phyloP scores from a whole-genome alignment of 345 rosid species.

The Populus davidiana region DNA sequence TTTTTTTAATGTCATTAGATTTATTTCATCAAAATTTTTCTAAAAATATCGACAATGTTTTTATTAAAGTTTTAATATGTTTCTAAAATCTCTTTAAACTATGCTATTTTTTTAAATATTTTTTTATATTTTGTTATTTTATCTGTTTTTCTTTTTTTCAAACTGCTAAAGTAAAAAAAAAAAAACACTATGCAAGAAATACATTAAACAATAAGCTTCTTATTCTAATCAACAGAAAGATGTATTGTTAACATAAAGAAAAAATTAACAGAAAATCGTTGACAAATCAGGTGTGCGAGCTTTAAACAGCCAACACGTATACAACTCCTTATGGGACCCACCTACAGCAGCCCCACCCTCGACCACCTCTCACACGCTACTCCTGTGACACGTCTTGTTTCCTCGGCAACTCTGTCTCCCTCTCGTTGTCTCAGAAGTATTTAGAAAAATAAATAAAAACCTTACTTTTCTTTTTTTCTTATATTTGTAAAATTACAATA shows the following conservation, averaged over 20 bases:
- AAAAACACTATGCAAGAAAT: not conserved
- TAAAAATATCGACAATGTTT: too few species aligned
- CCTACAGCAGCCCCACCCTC: not conserved
- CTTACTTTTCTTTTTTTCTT: too few species aligned
- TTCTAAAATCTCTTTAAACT: too few species aligned
- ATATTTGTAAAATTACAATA: too few species aligned
- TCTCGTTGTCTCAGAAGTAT: not conserved
- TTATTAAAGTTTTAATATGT: too few species aligned
- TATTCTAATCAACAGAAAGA: not conserved
- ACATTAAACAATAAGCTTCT: not conserved
- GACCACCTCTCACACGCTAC: not conserved
- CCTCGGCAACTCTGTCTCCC: not conserved
- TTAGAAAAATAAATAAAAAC: too few species aligned
- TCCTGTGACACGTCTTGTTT: not conserved
- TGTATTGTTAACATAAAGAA: not conserved
- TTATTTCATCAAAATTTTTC: fast-evolving
- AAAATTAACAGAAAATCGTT: not conserved
- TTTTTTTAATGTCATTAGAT: fast-evolving
- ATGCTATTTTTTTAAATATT: too few species aligned
- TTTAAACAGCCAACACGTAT: not conserved
- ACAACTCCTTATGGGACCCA: not conserved
- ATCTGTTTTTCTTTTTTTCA: too few species aligned
- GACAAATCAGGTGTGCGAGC: not conserved
- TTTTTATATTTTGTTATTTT: too few species aligned
- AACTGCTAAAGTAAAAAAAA: too few species aligned